Evolutionary conservation across 495 filamentous ascomycete genomes (phyloP).

Genomic region (Pyrenula aspistea): DNA sequence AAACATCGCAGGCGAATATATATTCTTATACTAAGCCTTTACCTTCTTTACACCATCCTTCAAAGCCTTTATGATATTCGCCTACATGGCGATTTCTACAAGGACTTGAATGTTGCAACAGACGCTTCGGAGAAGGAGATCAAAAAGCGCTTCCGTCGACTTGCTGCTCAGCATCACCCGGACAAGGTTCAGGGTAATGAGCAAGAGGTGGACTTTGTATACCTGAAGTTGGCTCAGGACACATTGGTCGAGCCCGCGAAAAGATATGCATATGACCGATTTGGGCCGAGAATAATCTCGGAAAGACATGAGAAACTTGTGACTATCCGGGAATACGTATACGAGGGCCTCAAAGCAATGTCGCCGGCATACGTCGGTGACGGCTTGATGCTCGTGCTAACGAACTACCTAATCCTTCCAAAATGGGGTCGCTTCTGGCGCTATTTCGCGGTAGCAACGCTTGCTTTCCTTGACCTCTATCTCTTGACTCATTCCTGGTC

Average conservation of each 20-base stretch:
- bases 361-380: slow-evolving; percentile 55
- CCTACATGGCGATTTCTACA: slow-evolving; percentile 62
- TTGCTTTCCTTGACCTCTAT: slow-evolving; percentile 64
- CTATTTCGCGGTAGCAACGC: slow-evolving; percentile 57
- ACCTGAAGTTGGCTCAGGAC: slow-evolving; percentile 73
- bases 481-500: slow-evolving; percentile 55
- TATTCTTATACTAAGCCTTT: slow-evolving; percentile 64
- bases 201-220: slow-evolving; percentile 59
- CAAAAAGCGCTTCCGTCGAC: slow-evolving; percentile 72
- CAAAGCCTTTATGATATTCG: slow-evolving; percentile 77
- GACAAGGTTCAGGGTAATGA: slow-evolving; percentile 53
- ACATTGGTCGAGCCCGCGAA: slow-evolving; percentile 65
- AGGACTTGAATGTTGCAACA: slow-evolving; percentile 53
- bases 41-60: slow-evolving; percentile 88
- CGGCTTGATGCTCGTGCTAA: slow-evolving; percentile 47
- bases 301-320: slow-evolving; percentile 49
- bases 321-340: slow-evolving; percentile 64
- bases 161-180: slow-evolving; percentile 78
- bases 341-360: slow-evolving; percentile 43
- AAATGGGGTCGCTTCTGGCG: slow-evolving; percentile 82
- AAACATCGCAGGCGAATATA: slow-evolving; percentile 72
- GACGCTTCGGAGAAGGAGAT: slow-evolving; percentile 60
- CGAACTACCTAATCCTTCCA: slow-evolving; percentile 68
- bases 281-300: slow-evolving; percentile 60
- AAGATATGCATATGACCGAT: slow-evolving; percentile 88